These are phyloP conservation scores for Diaporthe australafricana DNA, from an alignment of 2,329 filamentous ascomycete species.

Conservation along the genomic window DNA sequence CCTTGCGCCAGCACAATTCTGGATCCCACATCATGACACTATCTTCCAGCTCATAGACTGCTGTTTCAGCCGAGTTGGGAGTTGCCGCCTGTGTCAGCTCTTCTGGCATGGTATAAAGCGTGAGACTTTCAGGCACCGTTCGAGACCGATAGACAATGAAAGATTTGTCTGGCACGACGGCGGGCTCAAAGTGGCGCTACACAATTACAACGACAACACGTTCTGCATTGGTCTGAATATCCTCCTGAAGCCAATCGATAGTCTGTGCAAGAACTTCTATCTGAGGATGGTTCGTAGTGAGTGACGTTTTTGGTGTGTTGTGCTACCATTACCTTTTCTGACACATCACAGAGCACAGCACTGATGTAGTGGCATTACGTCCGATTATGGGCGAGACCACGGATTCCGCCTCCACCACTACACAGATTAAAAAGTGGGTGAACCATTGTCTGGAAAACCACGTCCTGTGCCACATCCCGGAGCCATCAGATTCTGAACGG, in stretches of 20 bases:
- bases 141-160: not conserved
- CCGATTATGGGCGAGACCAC: not conserved
- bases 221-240: not conserved
- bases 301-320: accelerated
- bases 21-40: not conserved
- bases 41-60: not conserved
- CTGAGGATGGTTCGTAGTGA: not conserved
- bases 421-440: not conserved
- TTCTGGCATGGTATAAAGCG: not conserved
- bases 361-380: no score
- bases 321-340: not conserved
- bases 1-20: not conserved
- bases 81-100: not conserved
- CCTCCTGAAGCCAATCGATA: accelerated
- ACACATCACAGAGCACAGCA: not conserved
- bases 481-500: not conserved
- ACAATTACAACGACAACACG: no score
- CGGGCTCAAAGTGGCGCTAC: not conserved
- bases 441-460: not conserved
- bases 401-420: not conserved
- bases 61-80: not conserved
- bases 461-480: not conserved
- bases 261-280: not conserved
- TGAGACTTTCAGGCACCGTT: not conserved
- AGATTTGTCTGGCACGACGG: not conserved